A percentile compares a stretch with the other conserved stretches of the same genome.
Conservation (phyloP, 441 rosid species). For the Manihot esculenta region DNA sequence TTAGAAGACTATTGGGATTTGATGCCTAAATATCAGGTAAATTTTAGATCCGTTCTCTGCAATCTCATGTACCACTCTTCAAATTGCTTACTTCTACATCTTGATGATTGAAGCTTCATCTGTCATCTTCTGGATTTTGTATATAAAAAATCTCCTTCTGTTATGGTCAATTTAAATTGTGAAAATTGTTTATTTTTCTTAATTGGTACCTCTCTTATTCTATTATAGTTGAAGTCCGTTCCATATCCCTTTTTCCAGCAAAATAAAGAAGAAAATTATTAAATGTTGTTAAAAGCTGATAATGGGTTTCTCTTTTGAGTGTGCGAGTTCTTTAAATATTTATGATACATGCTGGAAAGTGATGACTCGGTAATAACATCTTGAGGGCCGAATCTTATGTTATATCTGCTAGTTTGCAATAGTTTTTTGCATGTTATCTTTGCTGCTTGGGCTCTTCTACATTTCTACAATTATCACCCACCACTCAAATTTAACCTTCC, state of each 20-base stretch:
- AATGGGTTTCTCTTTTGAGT: background rate
- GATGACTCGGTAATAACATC: background rate
- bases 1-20: slow-evolving; percentile 89
- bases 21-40: slow-evolving; percentile 93
- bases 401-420: background rate
- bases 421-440: background rate
- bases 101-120: slow-evolving; percentile 10
- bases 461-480: background rate
- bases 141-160: background rate
- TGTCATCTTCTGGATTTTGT: background rate
- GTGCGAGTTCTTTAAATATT: background rate
- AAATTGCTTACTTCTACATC: slow-evolving; percentile 10
- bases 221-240: background rate
- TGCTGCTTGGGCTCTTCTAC: background rate
- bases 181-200: background rate
- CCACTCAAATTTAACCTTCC: background rate
- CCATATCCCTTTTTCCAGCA: background rate
- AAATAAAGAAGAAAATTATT: background rate
- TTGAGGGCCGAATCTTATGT: background rate
- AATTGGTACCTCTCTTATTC: background rate
- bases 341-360: background rate
- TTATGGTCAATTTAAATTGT: background rate
- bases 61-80: slow-evolving; percentile 6
- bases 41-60: slow-evolving; percentile 20
- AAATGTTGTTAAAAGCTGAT: background rate